Conservation (phyloP, 2,329 filamentous ascomycete genomes). For the Neophaeococcomyces mojaviensis region DNA sequence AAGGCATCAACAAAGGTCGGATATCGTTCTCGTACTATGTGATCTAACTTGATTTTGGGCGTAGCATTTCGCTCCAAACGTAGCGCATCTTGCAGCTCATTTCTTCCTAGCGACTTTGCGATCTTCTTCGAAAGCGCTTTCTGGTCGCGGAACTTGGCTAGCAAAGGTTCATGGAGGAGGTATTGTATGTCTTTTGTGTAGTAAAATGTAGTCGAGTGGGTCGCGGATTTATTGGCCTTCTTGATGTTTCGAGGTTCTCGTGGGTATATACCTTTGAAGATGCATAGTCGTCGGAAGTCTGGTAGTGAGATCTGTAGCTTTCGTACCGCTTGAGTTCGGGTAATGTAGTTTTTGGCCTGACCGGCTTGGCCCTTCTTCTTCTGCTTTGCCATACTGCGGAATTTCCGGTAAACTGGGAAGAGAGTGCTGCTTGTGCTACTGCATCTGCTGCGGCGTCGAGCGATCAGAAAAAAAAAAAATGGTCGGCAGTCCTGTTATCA, state of each 20-base stretch:
- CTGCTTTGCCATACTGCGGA: conserved; percentile 61
- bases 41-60: conserved; percentile 83
- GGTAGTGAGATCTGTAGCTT: conserved; percentile 96
- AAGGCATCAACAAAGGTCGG: conserved; percentile 93
- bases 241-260: conserved; percentile 95
- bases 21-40: conserved; percentile 96
- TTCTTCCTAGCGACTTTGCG: conserved; percentile 78
- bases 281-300: conserved; percentile 96
- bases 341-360: conserved; percentile 97
- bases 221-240: conserved; percentile 88
- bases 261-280: conserved; percentile 99
- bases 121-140: conserved; percentile 98
- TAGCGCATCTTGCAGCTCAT: conserved; percentile 81
- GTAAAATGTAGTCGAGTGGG: conserved; percentile 84
- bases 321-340: conserved; percentile 89
- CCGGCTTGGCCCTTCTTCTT: conserved; percentile 90
- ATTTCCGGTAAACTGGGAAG: conserved; percentile 24
- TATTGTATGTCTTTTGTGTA: conserved; percentile 96
- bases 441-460: not conserved
- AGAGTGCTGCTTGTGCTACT: no score
- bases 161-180: conserved; percentile 87
- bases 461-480: not conserved
- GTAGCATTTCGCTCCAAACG: conserved; percentile 86
- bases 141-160: conserved; percentile 93
- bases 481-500: no score